Evolutionary conservation across 306 rosid species (phyloP), one percentile per base, ranked within the genome.

Genomic region (Cotoneaster glaucophyllus): DNA sequence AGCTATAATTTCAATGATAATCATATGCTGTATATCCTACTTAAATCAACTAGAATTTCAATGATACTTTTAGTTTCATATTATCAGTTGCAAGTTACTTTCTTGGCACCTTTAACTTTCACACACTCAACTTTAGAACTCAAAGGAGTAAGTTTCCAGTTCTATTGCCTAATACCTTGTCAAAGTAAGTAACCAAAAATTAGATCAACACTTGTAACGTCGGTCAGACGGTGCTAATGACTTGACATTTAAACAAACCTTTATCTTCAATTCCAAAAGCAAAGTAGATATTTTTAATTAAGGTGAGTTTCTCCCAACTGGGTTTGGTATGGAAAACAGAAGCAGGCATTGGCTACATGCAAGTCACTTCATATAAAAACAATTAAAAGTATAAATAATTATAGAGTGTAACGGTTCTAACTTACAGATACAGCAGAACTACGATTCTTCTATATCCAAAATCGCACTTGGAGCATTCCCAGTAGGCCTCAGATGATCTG

Each of bases 401-500:
- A 13, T 18, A 54, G 43, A 11, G 25, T 39, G 5, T 26, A 26
- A 44, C 4, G 56, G 26, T 44, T 34, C 54, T 12, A 64, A 9
- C 74, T 54, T 67, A 39, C 74, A 25, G 74, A 25, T 54, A 67
- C 57, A 71, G 69, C 24, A 39, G 72, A 31, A 17, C 61, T 64
- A 80, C 58, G 71, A 73, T 61, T 82, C 79, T 77, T 80, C 81
- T n/a, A 48, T 57, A 43, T 82, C 79, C 28, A 57, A 70, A 52
- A 64, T 57, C 11, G 45, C 64, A 39, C 25, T 73, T 21, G 61
- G 72, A 75, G n/a, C 57, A 61, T 32, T 31, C 74, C 77, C 84
- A 37, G 50, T 54, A 41, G 77, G 79, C 85, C 77, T 88, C 74
- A 84, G 78, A 75, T 87, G 91, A 79, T 88, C 87, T 57, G 86